Evolutionary conservation across 2,329 filamentous ascomycete species (phyloP), one percentile per base, ranked within the genome.

Genomic region (Arthroderma uncinatum): DNA sequence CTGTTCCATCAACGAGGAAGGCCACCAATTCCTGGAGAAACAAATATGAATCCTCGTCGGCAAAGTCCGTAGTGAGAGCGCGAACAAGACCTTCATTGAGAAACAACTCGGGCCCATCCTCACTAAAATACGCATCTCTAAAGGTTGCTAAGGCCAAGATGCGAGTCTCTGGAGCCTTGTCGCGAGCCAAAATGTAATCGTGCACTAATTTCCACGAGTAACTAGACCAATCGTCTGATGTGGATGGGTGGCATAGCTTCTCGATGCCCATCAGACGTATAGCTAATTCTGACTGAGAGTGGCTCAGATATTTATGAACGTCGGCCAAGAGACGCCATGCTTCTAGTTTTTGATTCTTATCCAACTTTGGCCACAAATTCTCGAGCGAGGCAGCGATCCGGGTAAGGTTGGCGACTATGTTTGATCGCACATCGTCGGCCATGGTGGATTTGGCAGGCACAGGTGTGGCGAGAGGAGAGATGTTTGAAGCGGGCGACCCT

Each of bases 1-100:
- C 62, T 7, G 69, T 67, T 21, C 64, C 62, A 23, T 71, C 70
- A 30, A 71, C 68, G 48, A 73, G 58, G 40, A 74, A 73, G 28
- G 69, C 69, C 34, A 73, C 67, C 19, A 74, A 60, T 1, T 70
- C 68, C 53, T 72, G 69, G 37, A 74, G 58, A 58, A 73, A 72
- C 4, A 70, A 59, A 34, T 69, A 65, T 48, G 71, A 71, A 56
- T 68, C 64, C 59, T 74, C 71, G 4, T 70, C 63, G 47, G 66
- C 60, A 48, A 74, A 73, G 37, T 66, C 65, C 25, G 65, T 62
- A 36, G 73, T 61, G 21, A 73, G 64, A 33, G 67, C 62, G 28
- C 64, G 58, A 12, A 72, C 59, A 37, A 74, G 62, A 1, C 68
- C 69, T 21, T 70, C 61, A 40, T 67, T 62, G 33, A 68, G 63